Percentiles rank a stretch among this genome's conserved stretches.
Conservation (phyloP, 306 rosid species). For the Lathyrus aphaca region DNA sequence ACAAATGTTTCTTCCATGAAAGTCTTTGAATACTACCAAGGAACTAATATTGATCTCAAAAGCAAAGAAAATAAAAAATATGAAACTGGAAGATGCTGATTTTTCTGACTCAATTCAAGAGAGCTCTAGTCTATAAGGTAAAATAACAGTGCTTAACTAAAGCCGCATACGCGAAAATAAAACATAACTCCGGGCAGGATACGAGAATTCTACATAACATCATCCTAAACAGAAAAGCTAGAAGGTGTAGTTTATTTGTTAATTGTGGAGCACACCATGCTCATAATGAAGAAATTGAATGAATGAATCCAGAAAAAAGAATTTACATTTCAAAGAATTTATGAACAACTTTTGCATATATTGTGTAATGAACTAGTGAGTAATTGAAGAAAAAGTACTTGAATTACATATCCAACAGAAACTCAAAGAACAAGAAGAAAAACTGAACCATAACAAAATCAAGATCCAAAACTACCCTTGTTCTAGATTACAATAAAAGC, state of each 20-base stretch:
- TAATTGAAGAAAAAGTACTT: constrained; percentile 38
- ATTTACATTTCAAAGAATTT: constrained; percentile 62
- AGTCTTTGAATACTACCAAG: constrained; percentile 44
- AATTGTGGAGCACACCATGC: constrained; percentile 40
- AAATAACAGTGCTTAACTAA: constrained; percentile 50
- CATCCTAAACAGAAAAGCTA: constrained; percentile 46
- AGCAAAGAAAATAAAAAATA: constrained; percentile 22
- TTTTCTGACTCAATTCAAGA: constrained; percentile 32
- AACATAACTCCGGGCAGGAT: constrained; percentile 51
- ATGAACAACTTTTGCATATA: constrained; percentile 41
- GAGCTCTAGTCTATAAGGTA: constrained; percentile 57
- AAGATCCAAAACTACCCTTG: constrained; percentile 52
- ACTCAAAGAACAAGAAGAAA: constrained; percentile 44
- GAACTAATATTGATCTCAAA: constrained; percentile 25
- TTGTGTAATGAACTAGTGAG: constrained; percentile 45
- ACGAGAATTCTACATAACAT: constrained; percentile 40
- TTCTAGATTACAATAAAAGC: constrained; percentile 22
- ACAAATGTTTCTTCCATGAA: constrained; percentile 96
- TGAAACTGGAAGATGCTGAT: constrained; percentile 38
- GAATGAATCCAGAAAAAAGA: constrained; percentile 45
- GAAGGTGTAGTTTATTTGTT: constrained; percentile 42
- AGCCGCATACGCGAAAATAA: constrained; percentile 39
- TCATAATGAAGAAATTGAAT: constrained; percentile 48
- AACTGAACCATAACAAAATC: constrained; percentile 9
- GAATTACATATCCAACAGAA: constrained; percentile 42